Percentiles rank a stretch among this genome's conserved stretches.
phyloP scores from a whole-genome alignment of 257 asterid genomes.

The Handroanthus guayacan region DNA sequence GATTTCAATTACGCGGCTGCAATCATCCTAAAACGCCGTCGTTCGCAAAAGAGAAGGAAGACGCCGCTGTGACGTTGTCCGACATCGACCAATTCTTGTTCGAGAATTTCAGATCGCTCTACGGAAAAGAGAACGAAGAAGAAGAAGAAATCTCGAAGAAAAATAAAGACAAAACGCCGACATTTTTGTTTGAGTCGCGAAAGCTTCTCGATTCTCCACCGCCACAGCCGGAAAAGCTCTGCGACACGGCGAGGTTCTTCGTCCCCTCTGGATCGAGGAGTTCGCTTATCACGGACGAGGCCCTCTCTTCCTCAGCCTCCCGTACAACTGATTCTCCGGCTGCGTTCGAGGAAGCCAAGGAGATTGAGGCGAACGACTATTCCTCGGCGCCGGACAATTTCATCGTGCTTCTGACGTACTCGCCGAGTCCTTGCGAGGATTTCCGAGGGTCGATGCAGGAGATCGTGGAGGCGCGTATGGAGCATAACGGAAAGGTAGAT shows the following conservation, averaged over 20 bases:
- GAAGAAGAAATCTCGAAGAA: slow-evolving; percentile 34
- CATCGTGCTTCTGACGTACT: slow-evolving; percentile 56
- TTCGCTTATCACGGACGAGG: slow-evolving; percentile 46
- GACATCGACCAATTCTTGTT: slow-evolving; percentile 68
- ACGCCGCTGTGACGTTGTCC: slow-evolving; percentile 52
- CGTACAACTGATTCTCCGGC: slow-evolving; percentile 8
- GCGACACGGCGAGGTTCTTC: slow-evolving; percentile 51
- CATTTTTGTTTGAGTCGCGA: slow-evolving; percentile 42
- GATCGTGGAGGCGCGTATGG: slow-evolving; percentile 60
- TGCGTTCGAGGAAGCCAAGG: slow-evolving; percentile 20
- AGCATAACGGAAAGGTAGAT: slow-evolving; percentile 61
- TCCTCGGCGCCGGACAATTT: slow-evolving; percentile 46
- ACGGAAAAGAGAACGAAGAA: slow-evolving; percentile 46
- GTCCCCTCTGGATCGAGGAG: slow-evolving; percentile 48
- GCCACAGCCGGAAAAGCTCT: slow-evolving; percentile 46
- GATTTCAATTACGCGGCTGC: slow-evolving; percentile 48
- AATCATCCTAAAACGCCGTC: slow-evolving; percentile 63
- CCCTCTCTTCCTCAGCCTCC: slow-evolving; percentile 35
- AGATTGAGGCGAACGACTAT: neutral
- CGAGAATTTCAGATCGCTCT: slow-evolving; percentile 72
- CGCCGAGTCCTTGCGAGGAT: slow-evolving; percentile 57
- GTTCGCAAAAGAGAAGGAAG: slow-evolving; percentile 38
- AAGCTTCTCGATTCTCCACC: slow-evolving; percentile 44
- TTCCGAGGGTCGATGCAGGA: slow-evolving; percentile 66
- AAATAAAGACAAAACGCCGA: slow-evolving; percentile 16